Base-by-base conservation (phyloP, 805 yeast species). In the Barnettozyma siamensis region DNA sequence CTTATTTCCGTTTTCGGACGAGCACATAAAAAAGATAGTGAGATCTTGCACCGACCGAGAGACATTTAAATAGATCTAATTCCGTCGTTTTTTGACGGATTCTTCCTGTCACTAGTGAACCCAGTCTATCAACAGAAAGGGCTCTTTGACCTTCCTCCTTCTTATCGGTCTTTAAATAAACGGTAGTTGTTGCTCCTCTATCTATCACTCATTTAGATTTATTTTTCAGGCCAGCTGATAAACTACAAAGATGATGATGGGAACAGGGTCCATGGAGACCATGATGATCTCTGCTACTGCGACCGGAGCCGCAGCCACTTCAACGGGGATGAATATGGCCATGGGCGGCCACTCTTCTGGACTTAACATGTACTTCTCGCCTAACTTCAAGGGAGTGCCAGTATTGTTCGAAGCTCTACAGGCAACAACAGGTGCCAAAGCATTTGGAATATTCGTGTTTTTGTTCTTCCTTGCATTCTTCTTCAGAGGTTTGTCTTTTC, bases 381-480 rank as follows among this genome's bases (percentile, higher is more conserved):
- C 75, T 0, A 53, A 60, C 2, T 83, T 66, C 59, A 47, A 59
- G 3, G 60, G 68, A 31, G 76, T 77, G 47, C 88, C 91, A 0
- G 87, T 84, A 0, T 53, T 84, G 5, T 84, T 84, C 63, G 61
- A 68, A 43, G 62, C 64, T 0, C 60, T 84, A 35, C 53, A 55
- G 11, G 91, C 91, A 3, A 49, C 64, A 2, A 65, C 62, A 32
- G 73, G 73, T 20, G 88, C 71, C 9, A 71, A 73, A 39, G 88
- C 86, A 0, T 84, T 84, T 58, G 94, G 91, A 19, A 82, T 84
- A 13, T 84, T 83, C 54, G 63, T 78, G 28, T 63, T 80, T 12
- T 56, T 84, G 18, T 75, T 84, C 55, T 73, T 73, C 21, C 63
- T 75, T 2, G 79, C 80, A 1, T 74, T 84, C 53, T 64, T 72